These are phyloP conservation scores for Neurospora cerealis DNA, from an alignment of 495 filamentous ascomycete species.

Conservation along the genomic window DNA sequence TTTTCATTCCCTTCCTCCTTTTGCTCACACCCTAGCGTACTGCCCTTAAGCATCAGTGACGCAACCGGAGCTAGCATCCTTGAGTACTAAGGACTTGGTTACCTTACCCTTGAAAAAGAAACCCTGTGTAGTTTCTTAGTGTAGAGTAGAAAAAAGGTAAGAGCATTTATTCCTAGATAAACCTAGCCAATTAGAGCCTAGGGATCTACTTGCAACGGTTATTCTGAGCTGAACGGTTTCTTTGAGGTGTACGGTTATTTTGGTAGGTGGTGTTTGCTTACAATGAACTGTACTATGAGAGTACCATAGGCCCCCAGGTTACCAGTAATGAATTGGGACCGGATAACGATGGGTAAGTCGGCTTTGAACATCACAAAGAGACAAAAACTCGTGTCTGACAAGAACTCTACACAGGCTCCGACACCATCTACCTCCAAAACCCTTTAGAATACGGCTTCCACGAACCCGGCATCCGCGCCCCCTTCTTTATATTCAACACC, in stretches of 20 bases:
- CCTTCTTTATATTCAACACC: slow-evolving; percentile 1
- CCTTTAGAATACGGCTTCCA: not conserved
- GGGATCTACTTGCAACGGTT: not conserved
- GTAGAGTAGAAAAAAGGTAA: not conserved
- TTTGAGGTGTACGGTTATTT: not conserved
- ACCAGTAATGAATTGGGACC: not conserved
- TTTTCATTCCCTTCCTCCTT: not conserved
- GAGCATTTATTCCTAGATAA: not conserved
- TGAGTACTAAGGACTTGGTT: slow-evolving; percentile 19
- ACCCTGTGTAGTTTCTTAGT: no score
- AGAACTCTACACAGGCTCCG: not conserved
- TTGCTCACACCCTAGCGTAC: not conserved
- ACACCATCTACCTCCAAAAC: not conserved
- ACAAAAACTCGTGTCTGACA: not conserved
- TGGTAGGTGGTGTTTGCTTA: not conserved
- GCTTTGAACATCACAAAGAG: not conserved
- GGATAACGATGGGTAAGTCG: not conserved
- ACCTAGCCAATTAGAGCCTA: not conserved
- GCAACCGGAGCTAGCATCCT: slow-evolving; percentile 70
- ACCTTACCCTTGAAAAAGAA: no score
- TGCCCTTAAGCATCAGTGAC: slow-evolving; percentile 50
- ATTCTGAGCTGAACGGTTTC: not conserved
- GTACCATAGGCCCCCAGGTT: not conserved
- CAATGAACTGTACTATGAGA: not conserved
- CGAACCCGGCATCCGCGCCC: not conserved